Conservation (phyloP, 2,329 filamentous ascomycete genomes). For the Diaporthe helianthi region DNA sequence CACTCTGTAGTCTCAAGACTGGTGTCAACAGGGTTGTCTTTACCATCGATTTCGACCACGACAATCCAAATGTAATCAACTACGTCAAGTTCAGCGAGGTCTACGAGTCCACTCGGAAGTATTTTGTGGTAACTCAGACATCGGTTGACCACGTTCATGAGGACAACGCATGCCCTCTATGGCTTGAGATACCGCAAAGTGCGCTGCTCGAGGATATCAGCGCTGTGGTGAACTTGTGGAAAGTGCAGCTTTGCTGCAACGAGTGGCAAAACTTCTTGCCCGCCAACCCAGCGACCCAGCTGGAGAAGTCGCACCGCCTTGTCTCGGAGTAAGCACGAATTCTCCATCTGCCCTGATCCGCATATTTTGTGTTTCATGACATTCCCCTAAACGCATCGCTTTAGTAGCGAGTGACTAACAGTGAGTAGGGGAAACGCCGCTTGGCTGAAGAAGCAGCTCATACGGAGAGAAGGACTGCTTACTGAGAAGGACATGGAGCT, state of each 20-base stretch:
- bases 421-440: background rate
- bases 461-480: background rate
- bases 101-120: conserved; percentile 5
- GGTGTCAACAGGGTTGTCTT: conserved; percentile 23
- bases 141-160: conserved; percentile 26
- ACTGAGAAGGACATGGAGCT: background rate
- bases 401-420: no score
- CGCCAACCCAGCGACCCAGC: background rate
- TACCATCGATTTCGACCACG: conserved; percentile 7
- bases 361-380: no score
- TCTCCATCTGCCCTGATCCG: no score
- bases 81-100: conserved; percentile 27
- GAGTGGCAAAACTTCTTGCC: conserved; percentile 18
- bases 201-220: conserved; percentile 10
- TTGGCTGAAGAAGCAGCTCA: conserved; percentile 25
- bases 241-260: conserved; percentile 18
- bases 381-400: no score
- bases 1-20: background rate
- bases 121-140: conserved; percentile 29
- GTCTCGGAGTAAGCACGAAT: background rate
- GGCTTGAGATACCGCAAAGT: conserved; percentile 14
- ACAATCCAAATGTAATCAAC: conserved; percentile 25
- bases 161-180: conserved; percentile 17
- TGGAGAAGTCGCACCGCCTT: conserved; percentile 19
- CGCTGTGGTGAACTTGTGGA: conserved; percentile 1